Percentiles rank a stretch among this genome's conserved stretches.
Conservation (phyloP, 768 basidiomycete species). For the Thelephora aurantiotincta region DNA sequence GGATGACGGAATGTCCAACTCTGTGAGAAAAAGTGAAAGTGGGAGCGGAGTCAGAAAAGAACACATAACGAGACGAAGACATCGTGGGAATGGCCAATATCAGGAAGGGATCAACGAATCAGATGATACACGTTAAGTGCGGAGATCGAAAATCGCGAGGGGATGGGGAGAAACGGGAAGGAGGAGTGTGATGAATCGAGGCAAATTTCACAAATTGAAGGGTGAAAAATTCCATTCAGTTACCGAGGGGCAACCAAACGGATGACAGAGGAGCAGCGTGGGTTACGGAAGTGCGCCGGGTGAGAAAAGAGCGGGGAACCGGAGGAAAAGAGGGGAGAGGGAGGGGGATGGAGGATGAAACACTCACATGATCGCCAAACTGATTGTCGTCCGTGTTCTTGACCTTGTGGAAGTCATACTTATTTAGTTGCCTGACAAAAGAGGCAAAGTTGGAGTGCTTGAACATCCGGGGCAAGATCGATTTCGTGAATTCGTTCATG, state of each 20-base stretch:
- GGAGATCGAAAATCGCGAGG: no score
- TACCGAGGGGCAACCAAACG: not conserved
- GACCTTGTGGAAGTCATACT: slow-evolving; percentile 94
- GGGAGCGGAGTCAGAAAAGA: slow-evolving; percentile 1
- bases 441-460: slow-evolving; percentile 91
- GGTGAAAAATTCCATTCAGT: slow-evolving; percentile 1
- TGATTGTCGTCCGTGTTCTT: slow-evolving; percentile 78
- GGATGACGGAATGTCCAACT: slow-evolving; percentile 41
- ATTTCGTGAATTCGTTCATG: slow-evolving; percentile 94
- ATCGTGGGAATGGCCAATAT: not conserved
- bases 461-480: slow-evolving; percentile 81
- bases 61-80: not conserved
- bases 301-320: slow-evolving; percentile 4
- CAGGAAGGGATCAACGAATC: not conserved
- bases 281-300: slow-evolving; percentile 4
- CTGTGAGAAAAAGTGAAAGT: slow-evolving; percentile 9
- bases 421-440: slow-evolving; percentile 89
- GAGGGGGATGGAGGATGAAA: slow-evolving; percentile 6
- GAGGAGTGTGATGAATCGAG: no score
- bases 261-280: not conserved
- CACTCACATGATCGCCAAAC: slow-evolving; percentile 42
- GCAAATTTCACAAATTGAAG: no score
- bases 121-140: not conserved
- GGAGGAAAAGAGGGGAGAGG: slow-evolving; percentile 13
- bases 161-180: no score